Conservation (phyloP, 352 stramenopile genomes). For the Ochromonadaceae sp. region DNA sequence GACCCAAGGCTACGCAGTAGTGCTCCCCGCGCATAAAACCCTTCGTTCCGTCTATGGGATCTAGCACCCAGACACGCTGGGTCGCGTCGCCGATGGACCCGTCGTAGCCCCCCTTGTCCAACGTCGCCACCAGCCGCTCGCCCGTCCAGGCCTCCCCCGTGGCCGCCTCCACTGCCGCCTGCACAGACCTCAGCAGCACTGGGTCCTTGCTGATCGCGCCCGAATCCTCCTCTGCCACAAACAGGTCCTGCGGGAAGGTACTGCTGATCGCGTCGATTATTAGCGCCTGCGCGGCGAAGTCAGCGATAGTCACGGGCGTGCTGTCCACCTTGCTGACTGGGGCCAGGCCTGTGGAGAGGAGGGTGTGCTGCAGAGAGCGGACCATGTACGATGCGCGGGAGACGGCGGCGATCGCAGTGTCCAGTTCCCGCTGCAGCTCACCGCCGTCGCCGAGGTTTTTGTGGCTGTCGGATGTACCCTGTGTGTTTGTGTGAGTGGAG, state of each 20-base stretch:
- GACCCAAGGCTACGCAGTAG: constrained; percentile 39
- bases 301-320: constrained; percentile 39
- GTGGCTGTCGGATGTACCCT: too few relatives aligned
- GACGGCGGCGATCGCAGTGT: too few relatives aligned
- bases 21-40: constrained; percentile 42
- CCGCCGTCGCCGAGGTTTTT: too few relatives aligned
- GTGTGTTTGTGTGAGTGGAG: too few relatives aligned
- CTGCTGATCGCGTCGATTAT: constrained; percentile 30
- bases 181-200: constrained; percentile 4
- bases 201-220: constrained; percentile 24
- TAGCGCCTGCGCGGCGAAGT: constrained; percentile 39
- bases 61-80: constrained; percentile 35
- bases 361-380: too few relatives aligned
- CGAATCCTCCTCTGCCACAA: constrained; percentile 39
- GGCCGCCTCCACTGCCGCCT: background rate
- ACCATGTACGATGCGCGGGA: too few relatives aligned
- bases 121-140: background rate
- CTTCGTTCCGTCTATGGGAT: constrained; percentile 53
- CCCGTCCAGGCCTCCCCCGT: too few relatives aligned
- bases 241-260: constrained; percentile 31
- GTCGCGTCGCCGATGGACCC: background rate
- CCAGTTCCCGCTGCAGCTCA: too few relatives aligned
- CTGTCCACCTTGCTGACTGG: too few relatives aligned
- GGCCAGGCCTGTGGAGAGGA: too few relatives aligned
- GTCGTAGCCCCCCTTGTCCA: background rate